Base-by-base conservation (phyloP, 768 basidiomycete genomes). In the Kwoniella shandongensis region DNA sequence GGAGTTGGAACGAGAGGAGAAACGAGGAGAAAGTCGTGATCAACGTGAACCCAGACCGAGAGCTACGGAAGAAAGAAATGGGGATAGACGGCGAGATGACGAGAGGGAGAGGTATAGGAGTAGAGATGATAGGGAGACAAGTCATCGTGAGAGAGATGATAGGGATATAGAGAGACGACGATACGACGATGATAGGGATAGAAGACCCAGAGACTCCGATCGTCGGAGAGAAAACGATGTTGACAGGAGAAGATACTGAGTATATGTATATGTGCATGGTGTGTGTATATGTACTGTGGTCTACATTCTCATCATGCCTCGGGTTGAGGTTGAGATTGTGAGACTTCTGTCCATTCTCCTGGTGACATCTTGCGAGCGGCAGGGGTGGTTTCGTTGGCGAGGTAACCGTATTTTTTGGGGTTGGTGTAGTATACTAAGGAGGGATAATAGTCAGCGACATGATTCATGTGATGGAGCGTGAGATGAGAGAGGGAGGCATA, bases 361-460 rank as follows among this genome's bases (percentile, higher is more conserved):
- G 56, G 48, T 1, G 56, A 36, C 49, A 58, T 58, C 35, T 27
- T 58, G 26, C 49, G 41, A 1, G 56, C 56, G 32, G 56, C 44
- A 3, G 50, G 22, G 13, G 40, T 26, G 17, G 47, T 26, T 6
- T 51, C 20, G 7, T 54, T 47, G 7, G 72, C 72, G 17, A 76
- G 62, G 53, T 73, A 76, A 2, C 75, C 75, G 42, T 61, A 59
- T 36, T 76, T 76, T 44, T 62, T 70, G 6, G 75, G 71, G 49
- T 76, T 65, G 13, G 72, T 69, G 61, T 76, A 76, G 51, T 76
- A 76, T 49, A 65, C 72, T 70, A 44, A 7, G 4, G 17, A n/a
- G 3, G 32, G 30, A n/a, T n/a, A n/a, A n/a, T n/a, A 6, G 38
- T 4, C 27, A 41, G 15, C n/a, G 30, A 38, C 29, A 20, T 12